Conservation (phyloP, 805 yeast genomes). For the Scheffersomyces ergatensis region DNA sequence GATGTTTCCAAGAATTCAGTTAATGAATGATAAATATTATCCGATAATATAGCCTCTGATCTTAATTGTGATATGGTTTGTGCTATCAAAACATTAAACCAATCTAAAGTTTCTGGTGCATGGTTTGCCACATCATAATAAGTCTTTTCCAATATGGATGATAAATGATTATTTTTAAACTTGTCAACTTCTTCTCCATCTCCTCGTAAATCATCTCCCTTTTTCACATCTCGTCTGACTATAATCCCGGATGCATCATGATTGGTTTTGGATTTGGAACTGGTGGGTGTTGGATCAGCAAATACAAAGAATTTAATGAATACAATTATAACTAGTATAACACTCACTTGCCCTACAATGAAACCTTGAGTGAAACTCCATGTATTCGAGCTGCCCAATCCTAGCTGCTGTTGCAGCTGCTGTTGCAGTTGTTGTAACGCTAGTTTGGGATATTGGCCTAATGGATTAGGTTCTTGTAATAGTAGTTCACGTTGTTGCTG, state of each 20-base stretch:
- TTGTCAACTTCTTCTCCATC: slow-evolving; percentile 15
- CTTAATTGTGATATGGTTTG: slow-evolving; percentile 86
- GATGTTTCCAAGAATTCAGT: slow-evolving; percentile 62
- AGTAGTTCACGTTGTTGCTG: slow-evolving; percentile 24
- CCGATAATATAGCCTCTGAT: slow-evolving; percentile 81
- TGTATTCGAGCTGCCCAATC: slow-evolving; percentile 4
- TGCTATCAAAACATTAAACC: slow-evolving; percentile 94
- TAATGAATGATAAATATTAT: slow-evolving; percentile 79
- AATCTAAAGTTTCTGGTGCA: slow-evolving; percentile 86
- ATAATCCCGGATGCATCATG: slow-evolving; percentile 30
- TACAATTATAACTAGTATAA: slow-evolving; percentile 57
- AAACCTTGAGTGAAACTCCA: slow-evolving; percentile 82
- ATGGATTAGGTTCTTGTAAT: slow-evolving; percentile 9
- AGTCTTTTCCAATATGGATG: slow-evolving; percentile 78
- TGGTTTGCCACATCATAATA: slow-evolving; percentile 89
- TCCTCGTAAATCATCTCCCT: slow-evolving; percentile 10
- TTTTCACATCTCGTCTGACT: slow-evolving; percentile 28
- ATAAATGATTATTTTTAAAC: slow-evolving; percentile 14
- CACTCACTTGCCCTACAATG: slow-evolving; percentile 70
- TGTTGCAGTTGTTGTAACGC: background rate
- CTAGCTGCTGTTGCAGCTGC: slow-evolving; percentile 1
- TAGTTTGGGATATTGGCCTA: background rate
- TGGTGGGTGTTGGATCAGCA: slow-evolving; percentile 57
- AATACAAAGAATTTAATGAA: slow-evolving; percentile 77
- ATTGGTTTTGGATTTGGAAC: slow-evolving; percentile 15